phyloP scores from a whole-genome alignment of 768 basidiomycete genomes.

The Lactifluus subvellereus region DNA sequence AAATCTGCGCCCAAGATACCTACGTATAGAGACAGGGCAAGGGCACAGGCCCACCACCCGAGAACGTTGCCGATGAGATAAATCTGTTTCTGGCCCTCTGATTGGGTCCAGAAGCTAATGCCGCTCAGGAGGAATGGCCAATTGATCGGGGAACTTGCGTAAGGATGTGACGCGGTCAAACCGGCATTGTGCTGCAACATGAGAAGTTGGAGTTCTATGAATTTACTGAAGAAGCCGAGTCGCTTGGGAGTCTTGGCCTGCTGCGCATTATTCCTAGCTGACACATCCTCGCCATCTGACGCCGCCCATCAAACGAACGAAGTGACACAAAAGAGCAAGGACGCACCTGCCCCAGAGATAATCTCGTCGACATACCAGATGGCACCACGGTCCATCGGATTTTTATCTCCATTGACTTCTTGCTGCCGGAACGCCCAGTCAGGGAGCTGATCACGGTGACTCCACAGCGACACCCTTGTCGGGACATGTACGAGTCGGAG shows the following conservation, averaged over 20 bases:
- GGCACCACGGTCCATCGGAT: constrained; percentile 69
- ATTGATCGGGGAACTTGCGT: constrained; percentile 91
- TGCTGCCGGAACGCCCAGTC: constrained; percentile 98
- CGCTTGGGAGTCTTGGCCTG: constrained; percentile 66
- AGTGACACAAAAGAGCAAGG: neutral
- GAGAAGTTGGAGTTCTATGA: constrained; percentile 83
- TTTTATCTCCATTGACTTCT: constrained; percentile 98
- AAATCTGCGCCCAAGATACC: constrained; percentile 89
- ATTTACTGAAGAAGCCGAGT: constrained; percentile 93
- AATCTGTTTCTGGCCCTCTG: constrained; percentile 80
- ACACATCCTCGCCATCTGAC: constrained; percentile 49
- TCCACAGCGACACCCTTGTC: constrained; percentile 93
- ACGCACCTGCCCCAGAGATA: constrained; percentile 63
- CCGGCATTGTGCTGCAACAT: constrained; percentile 99
- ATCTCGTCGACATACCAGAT: constrained; percentile 90
- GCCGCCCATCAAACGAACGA: constrained; percentile 7
- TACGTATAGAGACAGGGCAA: constrained; percentile 80
- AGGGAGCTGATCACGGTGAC: constrained; percentile 75
- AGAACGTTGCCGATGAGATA: constrained; percentile 93
- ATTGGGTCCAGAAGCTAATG: constrained; percentile 98
- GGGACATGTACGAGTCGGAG: constrained; percentile 86
- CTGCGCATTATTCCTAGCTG: constrained; percentile 45
- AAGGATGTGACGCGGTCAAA: constrained; percentile 94
- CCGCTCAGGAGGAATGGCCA: constrained; percentile 97
- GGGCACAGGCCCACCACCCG: constrained; percentile 92